Evolutionary conservation across 148 eudicot genomes (phyloP), one percentile per base, ranked within the genome.

Genomic region (Vaccinium darrowii): DNA sequence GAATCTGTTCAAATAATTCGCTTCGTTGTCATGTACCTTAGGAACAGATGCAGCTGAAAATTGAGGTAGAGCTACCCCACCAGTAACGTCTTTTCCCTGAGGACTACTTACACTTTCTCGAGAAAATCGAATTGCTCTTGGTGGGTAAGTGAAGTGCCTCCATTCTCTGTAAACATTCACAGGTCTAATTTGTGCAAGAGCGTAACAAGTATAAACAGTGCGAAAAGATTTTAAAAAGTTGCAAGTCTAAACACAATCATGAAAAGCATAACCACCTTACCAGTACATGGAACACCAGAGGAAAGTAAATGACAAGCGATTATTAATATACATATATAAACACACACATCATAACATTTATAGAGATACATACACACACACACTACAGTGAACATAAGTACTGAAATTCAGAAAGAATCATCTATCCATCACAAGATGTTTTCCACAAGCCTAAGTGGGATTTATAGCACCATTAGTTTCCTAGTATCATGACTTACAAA

Each of bases 31-130:
- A 82, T 83, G 84, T 84, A 87, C 94, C 91, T 90, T 90, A 10
- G 98, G 99, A 92, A 95, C 94, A 76, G 87, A 71, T 19, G 92
- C 96, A 86, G 99, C 85, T 63, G 98, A 90, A 89, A 92, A 97
- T 58, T 93, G 98, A 84, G 96, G 86, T 86, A 97, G 86, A 54
- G 77, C 91, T 71, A 91, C 87, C 84, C 82, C 90, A 83, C 85
- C 87, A 30, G 69, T 84, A 51, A 86, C 88, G 84, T 84, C 91
- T 36, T 79, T 90, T 79, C 82, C 89, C 21, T 83, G 83, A 50
- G 88, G 39, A 85, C 67, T 60, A 85, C 62, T 75, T 84, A 83
- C 91, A 78, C 83, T 87, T 87, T 95, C 91, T 62, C 89, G 87
- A 74, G 91, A 90, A 90, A 97, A 95, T 43, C 88, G 89, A 36